These are phyloP conservation scores for Telfairia occidentalis DNA, from an alignment of 331 rosid genomes.

Conservation along the genomic window DNA sequence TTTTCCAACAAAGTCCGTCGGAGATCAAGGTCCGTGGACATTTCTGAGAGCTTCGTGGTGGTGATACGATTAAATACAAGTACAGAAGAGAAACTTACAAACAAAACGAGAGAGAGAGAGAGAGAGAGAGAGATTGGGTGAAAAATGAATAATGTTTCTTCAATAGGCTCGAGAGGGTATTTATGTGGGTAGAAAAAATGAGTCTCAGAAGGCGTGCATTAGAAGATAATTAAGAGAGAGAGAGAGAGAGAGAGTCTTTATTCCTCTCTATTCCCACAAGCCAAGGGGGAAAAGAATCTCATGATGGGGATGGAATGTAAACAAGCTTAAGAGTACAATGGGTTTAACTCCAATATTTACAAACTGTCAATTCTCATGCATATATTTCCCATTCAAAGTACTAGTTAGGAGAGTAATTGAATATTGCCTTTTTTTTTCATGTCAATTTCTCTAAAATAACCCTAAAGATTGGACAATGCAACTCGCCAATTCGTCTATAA, in stretches of 20 bases:
- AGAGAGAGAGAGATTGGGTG: neutral
- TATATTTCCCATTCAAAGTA: neutral
- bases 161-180: neutral
- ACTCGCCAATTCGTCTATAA: too few relatives aligned
- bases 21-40: conserved; percentile 56
- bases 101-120: neutral
- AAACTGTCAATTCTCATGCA: neutral
- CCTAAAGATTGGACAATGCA: too few relatives aligned
- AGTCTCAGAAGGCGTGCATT: conserved; percentile 55
- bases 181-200: conserved; percentile 21
- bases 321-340: neutral
- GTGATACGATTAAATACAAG: too few relatives aligned
- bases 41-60: conserved; percentile 7
- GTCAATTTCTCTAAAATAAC: too few relatives aligned
- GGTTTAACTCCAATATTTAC: neutral
- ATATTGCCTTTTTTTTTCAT: too few relatives aligned
- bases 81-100: neutral
- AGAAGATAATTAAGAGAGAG: conserved; percentile 35
- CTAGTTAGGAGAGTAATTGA: too few relatives aligned
- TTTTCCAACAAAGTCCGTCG: conserved; percentile 31
- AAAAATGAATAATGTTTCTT: conserved; percentile 6
- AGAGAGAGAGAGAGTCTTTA: conserved; percentile 17
- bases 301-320: neutral
- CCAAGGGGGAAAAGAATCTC: conserved; percentile 1
- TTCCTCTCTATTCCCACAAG: neutral